Base-by-base conservation (phyloP, 164 flowering plant species). In the Stephania yunnanensis region DNA sequence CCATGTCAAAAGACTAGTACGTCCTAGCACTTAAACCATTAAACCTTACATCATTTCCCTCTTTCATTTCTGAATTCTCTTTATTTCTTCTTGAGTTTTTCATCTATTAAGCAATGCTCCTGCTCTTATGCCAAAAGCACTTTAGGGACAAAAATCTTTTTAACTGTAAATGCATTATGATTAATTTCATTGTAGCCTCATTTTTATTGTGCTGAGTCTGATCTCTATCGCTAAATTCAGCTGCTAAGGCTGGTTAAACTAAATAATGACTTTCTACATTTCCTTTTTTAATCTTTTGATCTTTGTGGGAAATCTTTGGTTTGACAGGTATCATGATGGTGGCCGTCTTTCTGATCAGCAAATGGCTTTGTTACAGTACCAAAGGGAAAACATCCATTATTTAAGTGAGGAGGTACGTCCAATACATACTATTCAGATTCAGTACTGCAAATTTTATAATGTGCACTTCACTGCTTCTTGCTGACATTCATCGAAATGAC, bases 291-390 rank as follows among this genome's bases (percentile, higher is more conserved):
- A 1, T 36, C 42, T 36, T 36, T 2, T 36, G 42, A 36, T 36
- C 42, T 36, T 36, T 36, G 42, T 78, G 67, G 45, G 42, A 31
- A 46, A 44, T 69, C 6, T 76, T 67, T 75, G 67, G 67, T 83
- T 74, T 31, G 71, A 73, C 82, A 96, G 98, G 87, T 94, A 96
- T 83, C 87, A 92, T 83, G 98, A 96, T 79, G 92, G 92, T 75
- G 90, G 97, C 44, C 91, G 98, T 22, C 97, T 96, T 69, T 92
- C 97, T 81, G 99, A 94, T 86, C 97, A 96, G 86, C 99, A 94
- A 80, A 94, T 91, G 97, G 99, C 99, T 66, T 79, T 96, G 87
- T 81, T 96, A 85, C 99, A 96, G 79, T 96, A 96, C 81, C 99
- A 96, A 80, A 88, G 97, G 72, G 98, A 94, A 82, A 96, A 96